A percentile compares a stretch with the other conserved stretches of the same genome.
These are phyloP conservation scores for Epicoccum nigrum DNA, from an alignment of 2,329 filamentous ascomycete genomes.

Conservation along the genomic window DNA sequence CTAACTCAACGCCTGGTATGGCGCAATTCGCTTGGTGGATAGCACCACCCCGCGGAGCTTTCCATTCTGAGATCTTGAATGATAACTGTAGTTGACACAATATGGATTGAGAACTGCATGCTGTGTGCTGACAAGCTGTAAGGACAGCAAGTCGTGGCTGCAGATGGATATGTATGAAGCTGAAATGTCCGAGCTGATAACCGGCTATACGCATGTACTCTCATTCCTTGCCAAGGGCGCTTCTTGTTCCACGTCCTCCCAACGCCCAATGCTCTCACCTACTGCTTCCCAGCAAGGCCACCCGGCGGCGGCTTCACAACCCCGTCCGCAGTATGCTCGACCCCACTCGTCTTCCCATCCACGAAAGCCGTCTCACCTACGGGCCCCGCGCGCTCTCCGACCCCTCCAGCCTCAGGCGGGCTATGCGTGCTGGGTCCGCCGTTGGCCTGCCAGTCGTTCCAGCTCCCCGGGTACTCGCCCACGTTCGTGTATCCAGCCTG, in stretches of 20 bases:
- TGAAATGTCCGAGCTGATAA: too few species aligned
- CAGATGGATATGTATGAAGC: too few species aligned
- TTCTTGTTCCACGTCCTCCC: too few species aligned
- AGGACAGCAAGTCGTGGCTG: too few species aligned
- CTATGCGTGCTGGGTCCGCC: slow-evolving; percentile 61
- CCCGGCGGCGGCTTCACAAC: slow-evolving; percentile 16
- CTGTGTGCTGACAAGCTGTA: background rate
- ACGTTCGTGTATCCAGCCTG: slow-evolving; percentile 77
- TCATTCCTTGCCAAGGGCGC: too few species aligned
- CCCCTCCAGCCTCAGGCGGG: slow-evolving; percentile 24
- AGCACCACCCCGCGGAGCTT: slow-evolving; percentile 1
- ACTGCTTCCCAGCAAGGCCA: slow-evolving; percentile 17
- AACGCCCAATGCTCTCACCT: background rate
- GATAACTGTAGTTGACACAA: too few species aligned
- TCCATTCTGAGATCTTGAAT: background rate
- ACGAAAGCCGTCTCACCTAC: slow-evolving; percentile 23
- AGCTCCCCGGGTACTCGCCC: slow-evolving; percentile 76
- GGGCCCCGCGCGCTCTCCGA: slow-evolving; percentile 24
- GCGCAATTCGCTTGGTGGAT: slow-evolving; percentile 15
- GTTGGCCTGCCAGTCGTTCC: slow-evolving; percentile 80
- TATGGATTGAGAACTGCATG: too few species aligned
- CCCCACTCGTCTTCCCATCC: slow-evolving; percentile 19
- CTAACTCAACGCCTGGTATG: slow-evolving; percentile 6
- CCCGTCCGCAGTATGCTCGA: slow-evolving; percentile 21
- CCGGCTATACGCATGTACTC: too few species aligned